Percentiles rank a stretch among this genome's conserved stretches.
These are phyloP conservation scores for Paragyromitra xinjiangensis DNA, from an alignment of 495 filamentous ascomycete species.

Conservation along the genomic window DNA sequence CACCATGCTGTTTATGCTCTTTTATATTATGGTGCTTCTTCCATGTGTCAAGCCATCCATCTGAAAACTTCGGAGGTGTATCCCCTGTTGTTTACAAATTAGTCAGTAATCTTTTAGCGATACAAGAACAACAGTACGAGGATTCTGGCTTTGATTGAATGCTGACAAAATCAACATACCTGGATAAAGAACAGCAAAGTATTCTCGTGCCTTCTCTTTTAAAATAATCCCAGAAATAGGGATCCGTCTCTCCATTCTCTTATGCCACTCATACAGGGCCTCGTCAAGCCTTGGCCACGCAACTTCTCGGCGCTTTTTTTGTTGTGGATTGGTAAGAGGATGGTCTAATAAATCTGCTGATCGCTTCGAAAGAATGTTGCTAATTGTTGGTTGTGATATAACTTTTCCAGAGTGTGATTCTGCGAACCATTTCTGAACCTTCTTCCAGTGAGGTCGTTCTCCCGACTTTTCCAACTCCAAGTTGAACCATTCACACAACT, in stretches of 20 bases:
- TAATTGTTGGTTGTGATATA: background rate
- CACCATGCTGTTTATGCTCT: constrained; percentile 5
- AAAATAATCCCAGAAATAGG: background rate
- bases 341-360: background rate
- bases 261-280: constrained; percentile 6
- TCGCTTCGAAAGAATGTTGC: background rate
- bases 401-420: background rate
- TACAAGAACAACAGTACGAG: too few species aligned
- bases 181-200: background rate
- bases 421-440: background rate
- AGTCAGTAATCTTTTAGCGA: too few species aligned
- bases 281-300: background rate
- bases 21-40: background rate
- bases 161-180: too few species aligned
- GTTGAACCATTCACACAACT: background rate
- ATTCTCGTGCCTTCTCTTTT: background rate
- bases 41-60: constrained; percentile 14
- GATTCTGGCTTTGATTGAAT: too few species aligned
- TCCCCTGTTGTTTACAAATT: background rate
- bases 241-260: background rate
- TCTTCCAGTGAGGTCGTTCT: background rate
- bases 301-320: background rate
- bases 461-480: background rate
- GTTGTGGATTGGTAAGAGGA: background rate
- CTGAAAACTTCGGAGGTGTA: constrained; percentile 4